Percentiles rank a stretch among this genome's conserved stretches.
Conservation (phyloP, 345 rosid genomes). For the Boechera divaricarpa region DNA sequence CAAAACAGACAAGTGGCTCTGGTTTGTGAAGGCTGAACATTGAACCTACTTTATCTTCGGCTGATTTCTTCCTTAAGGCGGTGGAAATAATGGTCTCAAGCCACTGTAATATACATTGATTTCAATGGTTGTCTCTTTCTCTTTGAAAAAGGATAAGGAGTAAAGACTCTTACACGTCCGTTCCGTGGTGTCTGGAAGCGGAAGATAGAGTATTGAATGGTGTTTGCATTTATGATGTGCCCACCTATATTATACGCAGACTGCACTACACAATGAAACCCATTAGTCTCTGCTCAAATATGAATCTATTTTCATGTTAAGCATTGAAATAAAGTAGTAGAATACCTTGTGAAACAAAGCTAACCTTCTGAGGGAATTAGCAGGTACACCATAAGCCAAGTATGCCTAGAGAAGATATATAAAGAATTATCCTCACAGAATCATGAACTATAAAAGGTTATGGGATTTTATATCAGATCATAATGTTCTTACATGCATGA, state of each 20-base stretch:
- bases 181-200: conserved; percentile 70
- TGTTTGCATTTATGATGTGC: conserved; percentile 74
- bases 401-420: conserved; percentile 61
- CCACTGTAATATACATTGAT: conserved; percentile 59
- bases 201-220: conserved; percentile 84
- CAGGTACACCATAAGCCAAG: conserved; percentile 83
- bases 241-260: conserved; percentile 91
- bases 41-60: conserved; percentile 64
- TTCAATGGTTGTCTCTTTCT: background rate
- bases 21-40: conserved; percentile 62
- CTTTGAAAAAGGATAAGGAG: background rate
- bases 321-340: conserved; percentile 2
- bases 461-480: background rate
- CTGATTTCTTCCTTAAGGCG: conserved; percentile 72
- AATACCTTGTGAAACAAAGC: conserved; percentile 95
- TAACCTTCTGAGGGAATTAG: conserved; percentile 69
- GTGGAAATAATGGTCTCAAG: conserved; percentile 79
- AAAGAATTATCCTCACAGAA: background rate
- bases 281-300: conserved; percentile 39
- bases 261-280: conserved; percentile 67
- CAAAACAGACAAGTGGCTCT: conserved; percentile 76
- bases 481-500: conserved; percentile 79
- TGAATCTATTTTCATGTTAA: background rate
- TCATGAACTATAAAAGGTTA: conserved; percentile 7
- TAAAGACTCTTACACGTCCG: conserved; percentile 64